These are phyloP conservation scores for Amanita pseudoporphyria DNA, from an alignment of 768 basidiomycete species.

Conservation along the genomic window DNA sequence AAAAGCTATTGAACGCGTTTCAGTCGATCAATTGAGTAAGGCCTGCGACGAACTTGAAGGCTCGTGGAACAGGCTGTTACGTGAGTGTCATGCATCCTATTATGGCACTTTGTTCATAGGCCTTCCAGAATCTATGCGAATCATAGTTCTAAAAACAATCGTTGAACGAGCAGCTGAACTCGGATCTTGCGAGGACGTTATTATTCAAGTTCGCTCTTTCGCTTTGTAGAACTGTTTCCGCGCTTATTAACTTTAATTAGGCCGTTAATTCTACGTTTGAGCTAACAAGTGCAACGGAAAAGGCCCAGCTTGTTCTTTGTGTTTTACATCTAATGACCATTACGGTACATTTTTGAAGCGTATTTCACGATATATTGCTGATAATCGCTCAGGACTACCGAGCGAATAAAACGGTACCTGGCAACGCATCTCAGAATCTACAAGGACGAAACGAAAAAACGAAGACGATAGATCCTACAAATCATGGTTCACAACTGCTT, in stretches of 20 bases:
- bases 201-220: constrained; percentile 44
- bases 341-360: constrained; percentile 27
- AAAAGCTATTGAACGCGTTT: constrained; percentile 60
- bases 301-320: constrained; percentile 53
- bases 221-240: background rate
- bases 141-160: constrained; percentile 68
- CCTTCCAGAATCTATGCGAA: constrained; percentile 52
- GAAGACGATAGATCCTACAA: constrained; percentile 46
- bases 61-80: constrained; percentile 53
- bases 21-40: constrained; percentile 42
- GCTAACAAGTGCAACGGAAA: constrained; percentile 38
- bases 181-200: constrained; percentile 32
- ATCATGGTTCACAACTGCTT: constrained; percentile 79
- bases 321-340: constrained; percentile 44
- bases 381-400: constrained; percentile 18
- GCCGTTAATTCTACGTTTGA: constrained; percentile 53
- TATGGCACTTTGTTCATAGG: constrained; percentile 1
- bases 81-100: constrained; percentile 34
- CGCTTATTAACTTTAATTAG: constrained; percentile 25
- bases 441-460: constrained; percentile 11
- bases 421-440: constrained; percentile 6
- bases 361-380: background rate
- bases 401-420: constrained; percentile 9
- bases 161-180: constrained; percentile 58
- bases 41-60: constrained; percentile 51